A percentile compares a stretch with the other conserved stretches of the same genome.
Conservation (phyloP, 192 early-diverging fungal species). For the Kappamyces sp. region DNA sequence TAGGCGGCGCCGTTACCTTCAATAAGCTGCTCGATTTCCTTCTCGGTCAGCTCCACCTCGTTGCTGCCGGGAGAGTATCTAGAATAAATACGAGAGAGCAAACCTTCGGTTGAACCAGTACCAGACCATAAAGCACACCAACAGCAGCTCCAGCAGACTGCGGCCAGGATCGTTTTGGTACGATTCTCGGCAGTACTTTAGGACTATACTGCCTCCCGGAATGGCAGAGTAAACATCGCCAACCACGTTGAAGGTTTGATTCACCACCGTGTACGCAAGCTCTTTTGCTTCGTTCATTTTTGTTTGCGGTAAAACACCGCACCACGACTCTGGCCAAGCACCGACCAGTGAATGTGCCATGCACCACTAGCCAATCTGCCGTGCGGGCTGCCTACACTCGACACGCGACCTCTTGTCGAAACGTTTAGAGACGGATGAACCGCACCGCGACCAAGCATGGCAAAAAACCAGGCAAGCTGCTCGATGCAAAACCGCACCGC, state of each 20-base stretch:
- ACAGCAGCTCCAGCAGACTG: slow-evolving; percentile 71
- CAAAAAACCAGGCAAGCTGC: too few species aligned
- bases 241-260: slow-evolving; percentile 41
- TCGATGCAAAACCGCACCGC: too few species aligned
- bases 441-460: too few species aligned
- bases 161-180: slow-evolving; percentile 94
- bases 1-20: slow-evolving; percentile 24
- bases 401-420: too few species aligned
- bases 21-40: slow-evolving; percentile 92
- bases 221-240: slow-evolving; percentile 39
- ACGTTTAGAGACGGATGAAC: too few species aligned
- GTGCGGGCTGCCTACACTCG: too few species aligned
- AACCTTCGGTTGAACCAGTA: slow-evolving; percentile 34
- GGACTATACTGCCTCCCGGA: slow-evolving; percentile 71
- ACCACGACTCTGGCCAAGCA: too few species aligned
- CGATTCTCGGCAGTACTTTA: slow-evolving; percentile 79
- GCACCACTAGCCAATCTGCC: too few species aligned
- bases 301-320: too few species aligned
- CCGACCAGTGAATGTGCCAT: too few species aligned
- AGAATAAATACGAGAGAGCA: slow-evolving; percentile 54
- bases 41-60: slow-evolving; percentile 68
- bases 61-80: slow-evolving; percentile 71
- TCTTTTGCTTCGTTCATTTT: slow-evolving; percentile 27
- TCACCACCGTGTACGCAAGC: slow-evolving; percentile 37
- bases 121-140: slow-evolving; percentile 83